phyloP scores from a whole-genome alignment of 2,329 filamentous ascomycete species.

The Epicoccum nigrum region DNA sequence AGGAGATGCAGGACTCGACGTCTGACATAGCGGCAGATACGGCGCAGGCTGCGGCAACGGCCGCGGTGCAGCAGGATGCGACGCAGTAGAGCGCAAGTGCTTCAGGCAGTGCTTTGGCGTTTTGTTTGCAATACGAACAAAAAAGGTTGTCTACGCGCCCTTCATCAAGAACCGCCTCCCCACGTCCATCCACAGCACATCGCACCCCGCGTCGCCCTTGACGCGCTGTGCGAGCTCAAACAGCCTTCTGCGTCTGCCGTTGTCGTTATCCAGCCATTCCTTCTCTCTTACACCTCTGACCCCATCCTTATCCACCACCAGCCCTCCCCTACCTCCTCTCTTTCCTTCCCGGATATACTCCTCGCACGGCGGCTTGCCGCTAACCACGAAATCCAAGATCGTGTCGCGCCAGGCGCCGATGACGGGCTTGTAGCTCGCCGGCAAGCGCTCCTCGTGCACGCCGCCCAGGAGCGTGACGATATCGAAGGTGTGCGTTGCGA shows the following conservation, averaged over 20 bases:
- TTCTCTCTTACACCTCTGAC: conserved; percentile 16
- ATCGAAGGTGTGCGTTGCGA: conserved; percentile 28
- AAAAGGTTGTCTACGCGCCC: conserved; percentile 19
- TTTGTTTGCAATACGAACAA: conserved; percentile 8
- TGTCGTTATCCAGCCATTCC: conserved; percentile 16
- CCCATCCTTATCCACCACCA: conserved; percentile 17
- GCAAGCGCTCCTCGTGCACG: conserved; percentile 17
- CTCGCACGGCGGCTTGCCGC: conserved; percentile 16
- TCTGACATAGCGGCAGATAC: conserved; percentile 7
- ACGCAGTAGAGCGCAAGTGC: conserved; percentile 2
- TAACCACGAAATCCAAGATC: conserved; percentile 20
- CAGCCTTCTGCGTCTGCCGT: conserved; percentile 13
- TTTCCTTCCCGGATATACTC: conserved; percentile 3
- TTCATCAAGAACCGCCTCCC: conserved; percentile 26
- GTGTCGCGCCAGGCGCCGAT: conserved; percentile 17
- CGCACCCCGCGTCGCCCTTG: conserved; percentile 15
- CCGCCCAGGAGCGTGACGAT: conserved; percentile 24
- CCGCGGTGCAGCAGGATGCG: neutral
- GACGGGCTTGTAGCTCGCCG: conserved; percentile 12
- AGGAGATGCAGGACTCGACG: conserved; percentile 15
- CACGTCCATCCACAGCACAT: conserved; percentile 25
- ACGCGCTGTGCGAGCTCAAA: conserved; percentile 19
- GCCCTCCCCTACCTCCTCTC: neutral
- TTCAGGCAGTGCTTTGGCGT: neutral
- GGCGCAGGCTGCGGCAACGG: conserved; percentile 4